Evolutionary conservation across 2,329 filamentous ascomycete genomes (phyloP), one percentile per base, ranked within the genome.

Genomic region (Sporothrix pseudoabietina): DNA sequence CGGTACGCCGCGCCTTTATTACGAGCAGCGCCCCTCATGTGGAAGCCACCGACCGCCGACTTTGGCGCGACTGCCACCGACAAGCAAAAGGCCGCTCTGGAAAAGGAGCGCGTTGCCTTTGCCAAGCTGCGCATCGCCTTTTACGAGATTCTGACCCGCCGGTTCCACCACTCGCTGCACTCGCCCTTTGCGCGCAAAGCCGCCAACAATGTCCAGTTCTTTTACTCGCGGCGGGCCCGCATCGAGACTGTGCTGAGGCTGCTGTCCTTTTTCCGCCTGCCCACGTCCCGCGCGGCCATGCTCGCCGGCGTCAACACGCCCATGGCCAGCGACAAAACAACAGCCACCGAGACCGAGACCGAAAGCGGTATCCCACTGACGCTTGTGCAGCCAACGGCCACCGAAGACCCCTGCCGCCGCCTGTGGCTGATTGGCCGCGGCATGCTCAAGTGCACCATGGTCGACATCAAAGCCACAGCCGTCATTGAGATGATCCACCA

Each of bases 91-190:
- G n/a, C 54, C 26, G 30, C 57, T 2, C 54, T n/a, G 1, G 32
- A 72, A 4, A 49, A 16, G 4, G 72, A 75, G 41, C 71, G 47
- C 1, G 73, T 73, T 3, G 65, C 30, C 12, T 75, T 76, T 41
- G 72, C 71, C 19, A 70, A 66, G 19, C 61, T 76, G 73, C 75
- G 75, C 57, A 65, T 75, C 22, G 70, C 73, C 16, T 71, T 75
- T 12, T 76, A 74, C 68, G 75, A 76, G 61, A 65, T 77, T 4
- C 69, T 77, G 52, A 77, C 76, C 16, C 75, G 76, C 22, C 76
- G 76, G 16, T 77, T 77, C 69, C 72, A 76, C 68, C 76, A 76
- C 68, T 70, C 76, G 57, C 74, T 77, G 63, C 76, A 77, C 74
- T 71, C 75, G 41, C 76, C 76, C 26, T 77, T 76, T 73, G 74